Conservation (phyloP, 2,329 filamentous ascomycete genomes). For the Dactylellina parvicollis region DNA sequence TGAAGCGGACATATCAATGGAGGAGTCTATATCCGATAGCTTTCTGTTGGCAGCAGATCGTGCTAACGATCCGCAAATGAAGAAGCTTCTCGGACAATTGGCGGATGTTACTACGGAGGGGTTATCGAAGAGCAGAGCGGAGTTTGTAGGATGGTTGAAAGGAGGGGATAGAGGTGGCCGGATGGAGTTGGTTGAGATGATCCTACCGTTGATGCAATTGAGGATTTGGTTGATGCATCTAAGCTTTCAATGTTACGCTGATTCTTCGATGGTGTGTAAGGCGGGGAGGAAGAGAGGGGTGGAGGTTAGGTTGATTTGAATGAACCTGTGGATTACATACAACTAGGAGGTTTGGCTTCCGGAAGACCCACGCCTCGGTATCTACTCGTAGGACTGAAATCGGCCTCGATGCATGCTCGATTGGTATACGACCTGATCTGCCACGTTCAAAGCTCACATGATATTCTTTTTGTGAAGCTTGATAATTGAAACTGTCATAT, state of each 20-base stretch:
- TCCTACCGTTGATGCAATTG: constrained; percentile 30
- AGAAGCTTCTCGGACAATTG: neutral
- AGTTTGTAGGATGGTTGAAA: constrained; percentile 3
- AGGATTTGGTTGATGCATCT: constrained; percentile 34
- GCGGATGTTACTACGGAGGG: neutral
- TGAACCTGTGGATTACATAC: no score
- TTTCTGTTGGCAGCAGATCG: neutral
- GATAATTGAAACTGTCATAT: no score
- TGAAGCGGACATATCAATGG: neutral
- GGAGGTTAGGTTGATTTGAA: constrained; percentile 25
- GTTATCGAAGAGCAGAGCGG: neutral
- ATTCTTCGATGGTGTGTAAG: constrained; percentile 28
- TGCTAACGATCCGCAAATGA: neutral
- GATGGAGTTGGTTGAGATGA: neutral
- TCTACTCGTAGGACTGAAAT: no score
- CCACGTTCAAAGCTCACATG: no score
- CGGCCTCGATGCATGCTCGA: no score
- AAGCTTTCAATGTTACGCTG: constrained; percentile 13
- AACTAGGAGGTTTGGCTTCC: no score
- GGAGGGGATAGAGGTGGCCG: neutral
- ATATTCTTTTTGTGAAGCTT: no score
- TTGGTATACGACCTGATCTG: no score
- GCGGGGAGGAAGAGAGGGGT: constrained; percentile 12
- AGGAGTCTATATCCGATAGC: neutral
- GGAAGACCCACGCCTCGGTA: no score